Conservation (phyloP, 768 basidiomycete species). For the Podaxis sp. region DNA sequence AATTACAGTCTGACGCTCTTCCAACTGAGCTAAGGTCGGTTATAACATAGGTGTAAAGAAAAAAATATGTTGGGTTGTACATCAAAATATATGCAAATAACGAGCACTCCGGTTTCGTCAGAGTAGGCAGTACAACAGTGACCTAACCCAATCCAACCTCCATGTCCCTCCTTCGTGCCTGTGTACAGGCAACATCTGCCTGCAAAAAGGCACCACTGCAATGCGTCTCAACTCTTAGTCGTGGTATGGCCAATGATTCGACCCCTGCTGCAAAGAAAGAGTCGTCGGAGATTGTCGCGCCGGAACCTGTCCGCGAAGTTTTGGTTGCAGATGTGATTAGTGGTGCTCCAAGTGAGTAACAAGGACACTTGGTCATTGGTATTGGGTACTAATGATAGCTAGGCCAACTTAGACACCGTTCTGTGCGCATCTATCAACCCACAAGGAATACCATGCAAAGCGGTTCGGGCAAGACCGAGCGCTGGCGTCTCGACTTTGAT, state of each 20-base stretch:
- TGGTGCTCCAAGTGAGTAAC: slow-evolving; percentile 74
- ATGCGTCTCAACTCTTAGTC: slow-evolving; percentile 20
- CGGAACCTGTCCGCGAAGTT: slow-evolving; percentile 55
- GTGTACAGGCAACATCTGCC: slow-evolving; percentile 29
- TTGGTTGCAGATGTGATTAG: slow-evolving; percentile 80
- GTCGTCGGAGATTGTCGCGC: slow-evolving; percentile 26
- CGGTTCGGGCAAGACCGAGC: slow-evolving; percentile 77
- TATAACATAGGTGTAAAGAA: accelerated
- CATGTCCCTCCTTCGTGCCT: slow-evolving; percentile 60
- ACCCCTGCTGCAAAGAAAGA: slow-evolving; percentile 26
- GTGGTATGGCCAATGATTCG: slow-evolving; percentile 31
- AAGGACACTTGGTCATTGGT: too few species aligned
- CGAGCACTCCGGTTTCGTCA: slow-evolving; percentile 13
- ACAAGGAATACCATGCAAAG: slow-evolving; percentile 96
- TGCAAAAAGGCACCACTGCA: slow-evolving; percentile 22
- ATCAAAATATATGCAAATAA: slow-evolving; percentile 15
- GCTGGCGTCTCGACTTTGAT: slow-evolving; percentile 96
- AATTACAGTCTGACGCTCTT: neutral
- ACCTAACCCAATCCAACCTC: neutral
- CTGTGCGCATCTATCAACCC: slow-evolving; percentile 90
- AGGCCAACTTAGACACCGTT: slow-evolving; percentile 85
- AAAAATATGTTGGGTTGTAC: too few species aligned
- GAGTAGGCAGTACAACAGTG: neutral
- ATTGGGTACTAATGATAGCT: neutral
- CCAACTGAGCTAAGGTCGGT: neutral